Conservation (phyloP, 306 rosid genomes). For the Prunus mongolica region DNA sequence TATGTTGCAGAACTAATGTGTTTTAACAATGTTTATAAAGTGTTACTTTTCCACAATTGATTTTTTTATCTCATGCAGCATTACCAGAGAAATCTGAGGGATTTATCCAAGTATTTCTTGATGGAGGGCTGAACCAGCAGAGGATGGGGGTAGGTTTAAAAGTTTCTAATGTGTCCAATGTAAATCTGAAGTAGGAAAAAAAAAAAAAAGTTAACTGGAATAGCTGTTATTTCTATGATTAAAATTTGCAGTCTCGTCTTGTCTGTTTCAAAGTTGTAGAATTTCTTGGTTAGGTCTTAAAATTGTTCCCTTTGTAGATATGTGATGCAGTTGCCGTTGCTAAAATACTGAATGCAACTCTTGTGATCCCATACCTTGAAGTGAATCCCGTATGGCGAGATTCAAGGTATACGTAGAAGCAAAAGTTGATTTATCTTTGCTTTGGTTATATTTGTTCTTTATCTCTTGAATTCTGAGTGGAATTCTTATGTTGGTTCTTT, state of each 20-base stretch:
- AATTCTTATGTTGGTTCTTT: conserved; percentile 17
- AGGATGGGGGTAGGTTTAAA: conserved; percentile 90
- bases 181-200: not conserved
- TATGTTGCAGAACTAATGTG: not conserved
- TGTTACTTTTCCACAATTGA: conserved; percentile 15
- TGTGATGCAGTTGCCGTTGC: conserved; percentile 99
- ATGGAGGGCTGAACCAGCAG: conserved; percentile 99
- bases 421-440: conserved; percentile 5
- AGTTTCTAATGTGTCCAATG: not conserved
- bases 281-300: conserved; percentile 13
- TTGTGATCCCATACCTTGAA: conserved; percentile 92
- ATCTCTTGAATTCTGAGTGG: conserved; percentile 10
- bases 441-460: conserved; percentile 6
- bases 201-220: not conserved
- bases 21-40: not conserved
- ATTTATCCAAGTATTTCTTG: conserved; percentile 87
- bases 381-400: conserved; percentile 94
- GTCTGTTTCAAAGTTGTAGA: conserved; percentile 1
- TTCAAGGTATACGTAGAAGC: conserved; percentile 54
- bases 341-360: conserved; percentile 88
- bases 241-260: not conserved
- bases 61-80: conserved; percentile 46
- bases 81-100: conserved; percentile 76
- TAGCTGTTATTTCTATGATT: not conserved
- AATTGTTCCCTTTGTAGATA: conserved; percentile 46